These are phyloP conservation scores for Moesziomyces sp. DNA, from an alignment of 1,284 basidiomycete species.

Conservation along the genomic window DNA sequence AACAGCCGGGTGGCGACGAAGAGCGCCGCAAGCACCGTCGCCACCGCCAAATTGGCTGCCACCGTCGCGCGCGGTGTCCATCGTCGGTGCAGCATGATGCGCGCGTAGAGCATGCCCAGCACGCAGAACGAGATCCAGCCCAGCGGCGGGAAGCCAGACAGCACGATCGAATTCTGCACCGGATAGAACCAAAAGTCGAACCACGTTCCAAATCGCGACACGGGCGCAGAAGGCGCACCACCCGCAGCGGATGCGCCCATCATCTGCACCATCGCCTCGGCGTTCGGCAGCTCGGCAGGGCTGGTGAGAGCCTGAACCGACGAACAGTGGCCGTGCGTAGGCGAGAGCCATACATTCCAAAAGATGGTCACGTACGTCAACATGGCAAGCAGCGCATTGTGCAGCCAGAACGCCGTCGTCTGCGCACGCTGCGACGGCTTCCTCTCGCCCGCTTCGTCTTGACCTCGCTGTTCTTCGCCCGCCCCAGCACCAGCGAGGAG, in stretches of 20 bases:
- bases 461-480: background rate
- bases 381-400: constrained; percentile 24
- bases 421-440: constrained; percentile 7
- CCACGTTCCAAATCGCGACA: constrained; percentile 24
- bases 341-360: constrained; percentile 50
- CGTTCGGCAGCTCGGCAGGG: background rate
- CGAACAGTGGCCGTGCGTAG: constrained; percentile 29
- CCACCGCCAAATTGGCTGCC: constrained; percentile 11
- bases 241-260: background rate
- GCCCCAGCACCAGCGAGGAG: background rate
- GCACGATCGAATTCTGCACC: constrained; percentile 23
- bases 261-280: constrained; percentile 11
- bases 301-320: background rate
- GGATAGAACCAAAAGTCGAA: constrained; percentile 52
- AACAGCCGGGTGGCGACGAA: constrained; percentile 50
- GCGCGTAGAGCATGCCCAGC: constrained; percentile 54
- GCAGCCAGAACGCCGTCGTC: constrained; percentile 32
- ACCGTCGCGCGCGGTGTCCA: constrained; percentile 18
- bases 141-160: constrained; percentile 57
- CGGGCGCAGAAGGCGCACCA: background rate
- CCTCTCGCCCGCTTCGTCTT: too few species aligned
- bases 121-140: constrained; percentile 57
- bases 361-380: constrained; percentile 41
- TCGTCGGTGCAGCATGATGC: constrained; percentile 31
- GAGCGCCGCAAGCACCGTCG: constrained; percentile 28